Percentiles rank a stretch among this genome's conserved stretches.
Conservation (phyloP, 495 filamentous ascomycete genomes). For the Penicillium macrosclerotiorum region DNA sequence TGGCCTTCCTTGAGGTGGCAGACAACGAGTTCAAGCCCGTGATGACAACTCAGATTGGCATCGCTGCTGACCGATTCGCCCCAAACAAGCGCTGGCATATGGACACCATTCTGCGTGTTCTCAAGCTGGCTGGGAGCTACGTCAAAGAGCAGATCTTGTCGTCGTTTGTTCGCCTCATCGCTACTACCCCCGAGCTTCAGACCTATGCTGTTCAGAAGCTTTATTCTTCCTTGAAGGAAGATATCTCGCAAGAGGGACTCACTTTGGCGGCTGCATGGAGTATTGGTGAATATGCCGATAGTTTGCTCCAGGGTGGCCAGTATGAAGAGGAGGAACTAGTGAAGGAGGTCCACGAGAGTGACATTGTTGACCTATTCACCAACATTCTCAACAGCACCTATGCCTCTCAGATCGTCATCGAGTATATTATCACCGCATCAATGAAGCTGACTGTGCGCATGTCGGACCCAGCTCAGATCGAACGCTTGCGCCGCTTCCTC, state of each 20-base stretch:
- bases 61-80: conserved; percentile 92
- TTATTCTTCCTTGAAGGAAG: conserved; percentile 84
- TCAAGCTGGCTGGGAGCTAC: conserved; percentile 91
- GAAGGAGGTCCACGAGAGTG: conserved; percentile 82
- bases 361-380: conserved; percentile 85
- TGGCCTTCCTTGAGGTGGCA: conserved; percentile 93
- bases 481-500: conserved; percentile 76
- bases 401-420: conserved; percentile 79
- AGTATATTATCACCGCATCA: conserved; percentile 92
- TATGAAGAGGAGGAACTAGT: conserved; percentile 96
- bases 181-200: conserved; percentile 90
- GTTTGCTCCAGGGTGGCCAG: conserved; percentile 79
- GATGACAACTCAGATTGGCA: conserved; percentile 96
- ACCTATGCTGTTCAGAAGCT: conserved; percentile 96
- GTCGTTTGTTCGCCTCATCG: conserved; percentile 92
- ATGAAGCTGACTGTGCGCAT: conserved; percentile 95
- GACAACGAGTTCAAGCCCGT: conserved; percentile 98
- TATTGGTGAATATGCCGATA: conserved; percentile 95
- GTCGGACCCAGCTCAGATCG: conserved; percentile 75
- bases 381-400: conserved; percentile 93
- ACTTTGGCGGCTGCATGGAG: conserved; percentile 96
- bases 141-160: conserved; percentile 98
- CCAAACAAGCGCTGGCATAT: conserved; percentile 98
- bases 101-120: conserved; percentile 93
- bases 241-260: conserved; percentile 94